Evolutionary conservation across 331 rosid genomes (phyloP).

Genomic region (Rhamnella rubrinervis): DNA sequence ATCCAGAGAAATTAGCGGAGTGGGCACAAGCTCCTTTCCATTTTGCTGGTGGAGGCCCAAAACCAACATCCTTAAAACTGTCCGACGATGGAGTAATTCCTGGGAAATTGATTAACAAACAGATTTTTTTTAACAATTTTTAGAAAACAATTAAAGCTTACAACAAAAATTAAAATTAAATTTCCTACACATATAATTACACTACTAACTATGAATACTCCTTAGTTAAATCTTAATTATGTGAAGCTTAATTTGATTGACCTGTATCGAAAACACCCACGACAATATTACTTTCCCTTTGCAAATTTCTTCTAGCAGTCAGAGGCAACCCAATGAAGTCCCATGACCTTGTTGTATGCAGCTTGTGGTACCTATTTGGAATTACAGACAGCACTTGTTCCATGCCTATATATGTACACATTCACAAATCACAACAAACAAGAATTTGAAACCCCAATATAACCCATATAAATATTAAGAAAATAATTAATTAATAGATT

Average conservation of each 20-base stretch:
- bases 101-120: slow-evolving; percentile 16
- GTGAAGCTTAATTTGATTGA: slow-evolving; percentile 12
- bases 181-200: no score
- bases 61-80: slow-evolving; percentile 73
- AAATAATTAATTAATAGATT: not conserved
- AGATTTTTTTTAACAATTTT: not conserved
- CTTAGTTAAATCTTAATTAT: no score
- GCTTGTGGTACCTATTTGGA: slow-evolving; percentile 64
- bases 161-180: not conserved
- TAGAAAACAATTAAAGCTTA: not conserved
- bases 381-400: slow-evolving; percentile 57
- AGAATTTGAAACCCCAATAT: not conserved
- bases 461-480: not conserved
- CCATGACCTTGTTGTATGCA: slow-evolving; percentile 93
- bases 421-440: no score
- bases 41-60: slow-evolving; percentile 78
- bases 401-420: slow-evolving; percentile 39
- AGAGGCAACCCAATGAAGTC: slow-evolving; percentile 73
- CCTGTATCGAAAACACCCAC: slow-evolving; percentile 89
- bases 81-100: slow-evolving; percentile 76
- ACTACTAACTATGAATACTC: no score
- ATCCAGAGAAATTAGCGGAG: slow-evolving; percentile 84
- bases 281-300: slow-evolving; percentile 49
- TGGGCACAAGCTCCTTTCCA: slow-evolving; percentile 84
- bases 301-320: slow-evolving; percentile 53